Conservation (phyloP, 106 monocot species). For the Acorus calamus region DNA sequence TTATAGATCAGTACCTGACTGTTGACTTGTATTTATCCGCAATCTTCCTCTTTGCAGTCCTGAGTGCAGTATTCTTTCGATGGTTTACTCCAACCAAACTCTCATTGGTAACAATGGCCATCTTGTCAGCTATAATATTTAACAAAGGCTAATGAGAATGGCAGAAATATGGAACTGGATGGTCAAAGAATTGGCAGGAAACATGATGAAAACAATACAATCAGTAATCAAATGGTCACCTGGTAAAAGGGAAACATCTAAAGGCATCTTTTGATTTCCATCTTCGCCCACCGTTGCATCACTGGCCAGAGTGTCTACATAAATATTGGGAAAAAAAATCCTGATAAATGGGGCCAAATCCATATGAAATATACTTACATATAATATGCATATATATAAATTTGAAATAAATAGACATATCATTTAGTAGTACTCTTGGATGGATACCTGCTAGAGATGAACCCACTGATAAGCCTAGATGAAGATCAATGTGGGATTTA, state of each 20-base stretch:
- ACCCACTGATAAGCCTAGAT: not conserved
- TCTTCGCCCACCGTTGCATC: not conserved
- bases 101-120: not conserved
- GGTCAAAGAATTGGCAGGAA: not conserved
- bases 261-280: not conserved
- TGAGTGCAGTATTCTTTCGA: slow-evolving; percentile 9
- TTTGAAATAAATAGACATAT: no score
- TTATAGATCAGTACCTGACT: slow-evolving; percentile 8
- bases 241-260: no score
- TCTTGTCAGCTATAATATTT: slow-evolving; percentile 20
- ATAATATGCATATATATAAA: no score
- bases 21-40: slow-evolving; percentile 6
- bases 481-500: slow-evolving; percentile 1
- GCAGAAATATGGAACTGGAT: not conserved
- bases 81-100: not conserved
- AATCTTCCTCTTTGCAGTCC: slow-evolving; percentile 1
- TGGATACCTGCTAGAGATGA: slow-evolving; percentile 10
- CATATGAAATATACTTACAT: no score
- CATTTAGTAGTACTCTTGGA: no score
- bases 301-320: not conserved
- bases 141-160: no score
- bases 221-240: no score
- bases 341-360: no score
- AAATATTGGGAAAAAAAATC: not conserved
- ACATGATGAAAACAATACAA: not conserved